These are phyloP conservation scores for Luffa aegyptiaca DNA, from an alignment of 306 rosid species.

Conservation along the genomic window DNA sequence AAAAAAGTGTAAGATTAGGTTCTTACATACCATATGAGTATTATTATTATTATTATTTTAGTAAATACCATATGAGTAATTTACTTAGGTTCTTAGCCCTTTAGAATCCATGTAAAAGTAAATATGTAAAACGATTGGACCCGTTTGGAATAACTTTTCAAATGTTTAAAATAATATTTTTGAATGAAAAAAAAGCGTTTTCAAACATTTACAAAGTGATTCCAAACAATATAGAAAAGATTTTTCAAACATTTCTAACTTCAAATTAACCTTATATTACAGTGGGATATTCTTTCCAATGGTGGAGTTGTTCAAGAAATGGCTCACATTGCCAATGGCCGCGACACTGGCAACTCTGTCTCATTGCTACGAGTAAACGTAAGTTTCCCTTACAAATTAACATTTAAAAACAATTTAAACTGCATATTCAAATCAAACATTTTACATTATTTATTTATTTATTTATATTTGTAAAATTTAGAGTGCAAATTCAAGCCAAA, in stretches of 20 bases:
- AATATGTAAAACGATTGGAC: no score
- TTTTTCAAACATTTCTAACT: background rate
- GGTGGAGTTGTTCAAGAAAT: slow-evolving; percentile 92
- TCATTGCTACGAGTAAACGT: slow-evolving; percentile 90
- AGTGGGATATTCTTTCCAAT: slow-evolving; percentile 99
- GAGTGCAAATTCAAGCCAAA: slow-evolving; percentile 97
- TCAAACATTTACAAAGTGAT: no score
- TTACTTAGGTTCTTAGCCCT: no score
- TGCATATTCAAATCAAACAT: background rate
- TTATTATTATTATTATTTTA: no score
- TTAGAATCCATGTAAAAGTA: no score
- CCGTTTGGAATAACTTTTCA: no score
- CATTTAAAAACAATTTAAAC: no score
- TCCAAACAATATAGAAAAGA: background rate
- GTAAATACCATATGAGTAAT: no score
- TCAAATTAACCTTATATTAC: background rate
- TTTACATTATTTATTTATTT: background rate
- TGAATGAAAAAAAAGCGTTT: no score
- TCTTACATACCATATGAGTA: no score
- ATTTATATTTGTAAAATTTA: slow-evolving; percentile 10
- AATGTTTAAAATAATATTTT: no score
- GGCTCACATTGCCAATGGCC: slow-evolving; percentile 96
- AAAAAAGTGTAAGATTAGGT: no score
- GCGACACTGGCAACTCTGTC: slow-evolving; percentile 79
- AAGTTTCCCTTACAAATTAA: background rate